phyloP scores from a whole-genome alignment of 1,284 basidiomycete species.

The Trichosporon sp. region DNA sequence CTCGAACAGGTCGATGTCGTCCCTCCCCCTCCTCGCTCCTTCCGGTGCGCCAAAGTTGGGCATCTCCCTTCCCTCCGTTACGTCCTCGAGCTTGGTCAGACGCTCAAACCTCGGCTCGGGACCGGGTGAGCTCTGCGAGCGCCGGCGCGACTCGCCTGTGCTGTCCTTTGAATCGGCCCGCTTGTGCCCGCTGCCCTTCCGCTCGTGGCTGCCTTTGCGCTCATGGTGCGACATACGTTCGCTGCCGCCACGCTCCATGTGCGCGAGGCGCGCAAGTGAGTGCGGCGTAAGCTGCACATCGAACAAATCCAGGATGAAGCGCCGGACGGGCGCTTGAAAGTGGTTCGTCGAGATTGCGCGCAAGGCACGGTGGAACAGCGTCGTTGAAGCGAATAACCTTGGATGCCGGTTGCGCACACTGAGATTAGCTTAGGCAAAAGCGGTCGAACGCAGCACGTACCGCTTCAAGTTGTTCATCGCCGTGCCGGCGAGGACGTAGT shows the following conservation, averaged over 20 bases:
- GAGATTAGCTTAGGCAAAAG: conserved; percentile 20
- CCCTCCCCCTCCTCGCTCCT: background rate
- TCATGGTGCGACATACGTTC: background rate
- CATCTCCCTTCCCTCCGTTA: background rate
- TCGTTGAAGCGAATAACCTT: conserved; percentile 71
- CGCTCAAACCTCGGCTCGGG: conserved; percentile 23
- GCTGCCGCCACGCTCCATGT: conserved; percentile 37
- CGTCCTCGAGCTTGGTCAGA: conserved; percentile 5
- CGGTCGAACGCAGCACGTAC: conserved; percentile 58
- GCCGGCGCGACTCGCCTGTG: conserved; percentile 22
- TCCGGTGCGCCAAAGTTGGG: background rate
- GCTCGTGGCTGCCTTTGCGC: background rate
- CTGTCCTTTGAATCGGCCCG: conserved; percentile 1
- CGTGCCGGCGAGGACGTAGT: conserved; percentile 91
- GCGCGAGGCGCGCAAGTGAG: conserved; percentile 39
- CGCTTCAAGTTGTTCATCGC: conserved; percentile 83
- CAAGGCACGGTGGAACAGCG: conserved; percentile 78
- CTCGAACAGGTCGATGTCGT: conserved; percentile 16
- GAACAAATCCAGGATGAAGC: conserved; percentile 92
- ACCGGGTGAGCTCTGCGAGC: conserved; percentile 26
- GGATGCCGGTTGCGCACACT: conserved; percentile 76
- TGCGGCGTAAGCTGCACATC: conserved; percentile 66
- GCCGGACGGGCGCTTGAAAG: conserved; percentile 84
- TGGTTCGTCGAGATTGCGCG: conserved; percentile 83
- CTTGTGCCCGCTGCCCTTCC: background rate